Percentiles rank a stretch among this genome's conserved stretches.
phyloP scores from a whole-genome alignment of 192 early-diverging fungal genomes.

The Allomyces javanicus region DNA sequence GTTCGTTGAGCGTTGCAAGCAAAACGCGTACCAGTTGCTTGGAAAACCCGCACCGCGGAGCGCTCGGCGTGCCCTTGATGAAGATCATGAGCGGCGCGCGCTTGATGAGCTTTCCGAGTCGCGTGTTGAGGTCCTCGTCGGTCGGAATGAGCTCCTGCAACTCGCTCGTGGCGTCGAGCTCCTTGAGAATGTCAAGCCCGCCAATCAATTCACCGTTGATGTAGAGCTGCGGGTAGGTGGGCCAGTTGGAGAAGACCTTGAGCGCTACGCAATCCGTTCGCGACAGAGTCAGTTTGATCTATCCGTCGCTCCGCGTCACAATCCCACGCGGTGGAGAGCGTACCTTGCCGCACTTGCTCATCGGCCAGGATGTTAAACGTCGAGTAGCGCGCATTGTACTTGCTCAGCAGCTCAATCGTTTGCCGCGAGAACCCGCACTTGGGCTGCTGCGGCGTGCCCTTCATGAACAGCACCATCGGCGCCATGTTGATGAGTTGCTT shows the following conservation, averaged over 20 bases:
- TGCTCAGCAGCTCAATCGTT: slow-evolving; percentile 22
- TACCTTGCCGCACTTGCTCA: slow-evolving; percentile 27
- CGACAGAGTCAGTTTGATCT: not conserved
- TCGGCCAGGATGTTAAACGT: slow-evolving; percentile 34
- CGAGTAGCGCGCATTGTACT: slow-evolving; percentile 20
- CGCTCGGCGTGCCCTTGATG: slow-evolving; percentile 81
- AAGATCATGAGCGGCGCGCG: slow-evolving; percentile 77
- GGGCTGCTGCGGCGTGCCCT: slow-evolving; percentile 31
- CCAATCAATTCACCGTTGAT: slow-evolving; percentile 31
- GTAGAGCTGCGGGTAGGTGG: slow-evolving; percentile 40
- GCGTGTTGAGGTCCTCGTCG: slow-evolving; percentile 38
- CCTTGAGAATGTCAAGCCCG: slow-evolving; percentile 38
- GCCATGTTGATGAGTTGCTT: slow-evolving; percentile 17
- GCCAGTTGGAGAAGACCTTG: slow-evolving; percentile 32
- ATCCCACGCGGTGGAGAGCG: not conserved
- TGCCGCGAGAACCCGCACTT: slow-evolving; percentile 31
- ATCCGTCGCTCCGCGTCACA: not conserved
- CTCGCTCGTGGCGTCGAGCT: slow-evolving; percentile 13
- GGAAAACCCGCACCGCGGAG: slow-evolving; percentile 87
- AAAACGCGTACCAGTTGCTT: slow-evolving; percentile 16
- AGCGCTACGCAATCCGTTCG: slow-evolving; percentile 5
- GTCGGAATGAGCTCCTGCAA: not conserved
- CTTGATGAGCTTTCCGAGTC: slow-evolving; percentile 45
- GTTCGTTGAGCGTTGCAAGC: not conserved
- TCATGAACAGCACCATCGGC: slow-evolving; percentile 34